Conservation (phyloP, 805 yeast species). For the Candida maesae region DNA sequence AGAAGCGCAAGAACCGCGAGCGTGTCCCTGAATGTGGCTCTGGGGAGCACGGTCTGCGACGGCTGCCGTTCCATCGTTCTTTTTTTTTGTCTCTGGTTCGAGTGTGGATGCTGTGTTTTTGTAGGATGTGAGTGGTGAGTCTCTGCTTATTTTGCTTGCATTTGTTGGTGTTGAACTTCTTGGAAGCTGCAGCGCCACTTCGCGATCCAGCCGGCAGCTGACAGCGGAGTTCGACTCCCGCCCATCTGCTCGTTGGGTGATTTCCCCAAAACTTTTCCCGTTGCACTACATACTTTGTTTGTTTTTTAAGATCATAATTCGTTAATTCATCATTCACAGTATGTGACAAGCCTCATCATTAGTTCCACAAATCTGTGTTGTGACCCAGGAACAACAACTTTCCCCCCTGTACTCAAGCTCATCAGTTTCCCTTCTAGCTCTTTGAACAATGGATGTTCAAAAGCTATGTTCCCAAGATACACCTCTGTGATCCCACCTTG, state of each 20-base stretch:
- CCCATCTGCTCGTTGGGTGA: no score
- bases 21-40: conserved; percentile 22
- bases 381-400: not conserved
- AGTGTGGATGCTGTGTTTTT: not conserved
- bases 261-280: no score
- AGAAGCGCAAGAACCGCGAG: conserved; percentile 23
- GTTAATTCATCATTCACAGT: not conserved
- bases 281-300: no score
- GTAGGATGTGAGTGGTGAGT: no score
- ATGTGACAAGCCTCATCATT: not conserved
- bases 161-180: no score
- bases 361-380: not conserved
- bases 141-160: no score
- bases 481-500: not conserved
- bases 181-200: no score
- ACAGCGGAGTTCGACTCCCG: no score
- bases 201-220: no score
- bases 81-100: no score
- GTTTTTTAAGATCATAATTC: not conserved
- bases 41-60: conserved; percentile 17
- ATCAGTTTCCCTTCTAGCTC: not conserved
- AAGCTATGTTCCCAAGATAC: not conserved
- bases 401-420: not conserved
- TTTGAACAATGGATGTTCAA: not conserved
- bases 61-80: conserved; percentile 2